phyloP scores from a whole-genome alignment of 2,329 filamentous ascomycete genomes.

The Whalleya microplaca region DNA sequence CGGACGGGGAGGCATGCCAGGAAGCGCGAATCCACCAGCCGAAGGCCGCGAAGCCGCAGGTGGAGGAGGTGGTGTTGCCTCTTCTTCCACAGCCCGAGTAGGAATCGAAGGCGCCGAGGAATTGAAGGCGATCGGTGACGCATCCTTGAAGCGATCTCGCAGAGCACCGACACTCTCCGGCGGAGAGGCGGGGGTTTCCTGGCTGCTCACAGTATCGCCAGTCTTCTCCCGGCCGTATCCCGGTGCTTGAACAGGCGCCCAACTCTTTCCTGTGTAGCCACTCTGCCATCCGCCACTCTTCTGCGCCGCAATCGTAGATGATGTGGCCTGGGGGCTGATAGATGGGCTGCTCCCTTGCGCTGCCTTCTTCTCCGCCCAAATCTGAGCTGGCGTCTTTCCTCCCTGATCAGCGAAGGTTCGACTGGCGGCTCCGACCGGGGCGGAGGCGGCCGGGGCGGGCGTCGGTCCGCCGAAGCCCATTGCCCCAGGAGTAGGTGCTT shows the following conservation, averaged over 20 bases:
- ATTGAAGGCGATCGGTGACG: slow-evolving; percentile 69
- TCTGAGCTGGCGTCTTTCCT: slow-evolving; percentile 93
- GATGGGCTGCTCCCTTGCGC: slow-evolving; percentile 66
- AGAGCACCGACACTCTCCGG: slow-evolving; percentile 72
- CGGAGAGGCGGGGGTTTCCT: slow-evolving; percentile 58
- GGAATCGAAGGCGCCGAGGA: slow-evolving; percentile 24
- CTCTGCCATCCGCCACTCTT: slow-evolving; percentile 85
- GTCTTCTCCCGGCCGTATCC: slow-evolving; percentile 73
- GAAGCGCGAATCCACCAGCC: slow-evolving; percentile 66
- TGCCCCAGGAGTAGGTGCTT: slow-evolving; percentile 77
- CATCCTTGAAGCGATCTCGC: slow-evolving; percentile 80
- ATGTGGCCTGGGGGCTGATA: slow-evolving; percentile 42
- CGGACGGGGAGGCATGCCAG: slow-evolving; percentile 70
- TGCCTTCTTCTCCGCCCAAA: slow-evolving; percentile 98
- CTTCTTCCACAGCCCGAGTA: slow-evolving; percentile 40
- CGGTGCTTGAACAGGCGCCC: slow-evolving; percentile 80
- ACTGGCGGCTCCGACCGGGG: slow-evolving; percentile 77
- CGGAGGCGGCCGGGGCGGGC: slow-evolving; percentile 56
- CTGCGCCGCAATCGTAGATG: slow-evolving; percentile 67
- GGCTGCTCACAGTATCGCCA: slow-evolving; percentile 52
- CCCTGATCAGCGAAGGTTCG: slow-evolving; percentile 93
- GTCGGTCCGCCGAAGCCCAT: slow-evolving; percentile 67
- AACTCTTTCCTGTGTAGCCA: slow-evolving; percentile 86
- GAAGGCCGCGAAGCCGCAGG: slow-evolving; percentile 64
- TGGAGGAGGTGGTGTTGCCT: slow-evolving; percentile 62